A percentile compares a stretch with the other conserved stretches of the same genome.
phyloP scores from a whole-genome alignment of 202 grass and related monocot genomes.

The Dendrocalamus latiflorus region DNA sequence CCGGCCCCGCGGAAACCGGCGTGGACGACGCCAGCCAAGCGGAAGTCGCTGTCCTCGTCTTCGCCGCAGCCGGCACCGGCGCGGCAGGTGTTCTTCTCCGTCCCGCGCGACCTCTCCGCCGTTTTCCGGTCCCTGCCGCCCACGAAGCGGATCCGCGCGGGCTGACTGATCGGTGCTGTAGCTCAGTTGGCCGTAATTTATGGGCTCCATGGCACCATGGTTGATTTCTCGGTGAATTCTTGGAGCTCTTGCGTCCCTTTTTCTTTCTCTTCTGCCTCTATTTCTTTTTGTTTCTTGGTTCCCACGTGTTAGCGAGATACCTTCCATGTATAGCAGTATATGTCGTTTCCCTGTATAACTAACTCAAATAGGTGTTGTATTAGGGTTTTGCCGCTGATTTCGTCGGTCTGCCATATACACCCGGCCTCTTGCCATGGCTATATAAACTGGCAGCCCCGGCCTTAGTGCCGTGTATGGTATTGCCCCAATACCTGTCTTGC shows the following conservation, averaged over 20 bases:
- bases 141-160: conserved; percentile 69
- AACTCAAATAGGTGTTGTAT: too few relatives aligned
- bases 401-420: too few relatives aligned
- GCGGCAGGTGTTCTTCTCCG: conserved; percentile 28
- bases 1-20: conserved; percentile 45
- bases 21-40: conserved; percentile 6
- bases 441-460: too few relatives aligned
- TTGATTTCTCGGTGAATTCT: conserved; percentile 1
- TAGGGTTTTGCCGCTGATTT: too few relatives aligned
- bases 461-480: too few relatives aligned
- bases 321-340: too few relatives aligned
- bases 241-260: conserved; percentile 7
- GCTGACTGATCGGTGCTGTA: conserved; percentile 4
- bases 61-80: background rate
- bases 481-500: too few relatives aligned
- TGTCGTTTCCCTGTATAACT: too few relatives aligned
- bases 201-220: background rate
- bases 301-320: too few relatives aligned
- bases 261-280: background rate
- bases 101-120: conserved; percentile 51
- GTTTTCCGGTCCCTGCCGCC: conserved; percentile 49
- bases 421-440: too few relatives aligned
- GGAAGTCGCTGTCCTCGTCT: conserved; percentile 12
- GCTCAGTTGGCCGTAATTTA: background rate
- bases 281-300: conserved; percentile 23